These are phyloP conservation scores for Cladosporium sp. DNA, from an alignment of 2,329 filamentous ascomycete genomes.

Conservation along the genomic window DNA sequence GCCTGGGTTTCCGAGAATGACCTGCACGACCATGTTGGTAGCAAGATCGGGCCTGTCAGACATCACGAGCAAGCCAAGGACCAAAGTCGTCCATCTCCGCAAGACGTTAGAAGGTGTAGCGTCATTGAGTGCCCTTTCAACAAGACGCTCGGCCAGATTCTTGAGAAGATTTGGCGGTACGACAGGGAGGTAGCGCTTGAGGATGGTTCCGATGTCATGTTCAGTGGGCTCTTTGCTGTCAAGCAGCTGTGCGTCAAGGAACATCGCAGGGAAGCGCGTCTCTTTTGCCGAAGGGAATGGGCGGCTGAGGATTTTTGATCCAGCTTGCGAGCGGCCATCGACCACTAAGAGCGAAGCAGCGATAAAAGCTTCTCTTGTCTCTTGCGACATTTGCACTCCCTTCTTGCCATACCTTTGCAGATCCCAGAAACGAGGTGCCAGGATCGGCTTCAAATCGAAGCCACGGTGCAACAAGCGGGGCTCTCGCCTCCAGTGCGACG, in stretches of 20 bases:
- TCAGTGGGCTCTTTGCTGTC: neutral
- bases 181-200: neutral
- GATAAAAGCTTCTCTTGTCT: conserved; percentile 38
- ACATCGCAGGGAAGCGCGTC: conserved; percentile 39
- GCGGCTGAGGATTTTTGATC: conserved; percentile 29
- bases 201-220: neutral
- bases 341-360: conserved; percentile 40
- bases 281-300: conserved; percentile 32
- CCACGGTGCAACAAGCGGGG: neutral
- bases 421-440: conserved; percentile 13
- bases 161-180: neutral
- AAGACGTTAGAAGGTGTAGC: neutral
- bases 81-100: conserved; percentile 13
- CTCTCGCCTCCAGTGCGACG: neutral
- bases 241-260: conserved; percentile 31
- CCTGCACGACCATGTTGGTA: neutral
- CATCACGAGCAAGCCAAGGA: conserved; percentile 22
- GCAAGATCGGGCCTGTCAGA: conserved; percentile 10
- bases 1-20: conserved; percentile 28
- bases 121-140: neutral
- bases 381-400: conserved; percentile 6
- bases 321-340: conserved; percentile 30
- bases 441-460: neutral
- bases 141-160: neutral
- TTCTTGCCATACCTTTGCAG: neutral